Conservation (phyloP, 306 rosid species). For the Dalbergia oliveri region DNA sequence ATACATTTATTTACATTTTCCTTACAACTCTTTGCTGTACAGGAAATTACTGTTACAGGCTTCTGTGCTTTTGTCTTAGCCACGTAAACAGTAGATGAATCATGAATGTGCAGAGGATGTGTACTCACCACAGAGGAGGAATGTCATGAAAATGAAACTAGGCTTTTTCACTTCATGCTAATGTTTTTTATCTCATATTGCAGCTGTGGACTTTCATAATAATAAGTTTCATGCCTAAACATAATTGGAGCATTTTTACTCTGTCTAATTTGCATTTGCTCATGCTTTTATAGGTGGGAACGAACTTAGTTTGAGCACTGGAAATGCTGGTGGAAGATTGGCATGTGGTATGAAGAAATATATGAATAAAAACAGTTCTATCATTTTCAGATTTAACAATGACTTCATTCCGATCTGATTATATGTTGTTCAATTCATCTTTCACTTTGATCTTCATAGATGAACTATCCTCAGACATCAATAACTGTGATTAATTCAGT, state of each 20-base stretch:
- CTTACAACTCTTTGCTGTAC: slow-evolving; percentile 14
- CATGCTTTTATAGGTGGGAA: slow-evolving; percentile 70
- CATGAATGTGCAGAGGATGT: slow-evolving; percentile 29
- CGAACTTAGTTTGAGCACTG: slow-evolving; percentile 80
- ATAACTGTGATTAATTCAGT: background rate
- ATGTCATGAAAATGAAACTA: slow-evolving; percentile 26
- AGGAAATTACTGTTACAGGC: slow-evolving; percentile 31
- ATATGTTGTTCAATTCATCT: slow-evolving; percentile 17
- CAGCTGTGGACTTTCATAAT: background rate
- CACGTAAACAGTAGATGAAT: background rate
- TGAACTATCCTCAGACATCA: background rate
- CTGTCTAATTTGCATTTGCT: slow-evolving; percentile 2
- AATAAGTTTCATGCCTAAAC: background rate
- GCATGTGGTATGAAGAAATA: slow-evolving; percentile 72
- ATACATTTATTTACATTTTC: background rate
- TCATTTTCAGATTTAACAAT: slow-evolving; percentile 11
- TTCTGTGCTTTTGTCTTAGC: background rate
- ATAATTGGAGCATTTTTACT: slow-evolving; percentile 2
- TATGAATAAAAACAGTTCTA: slow-evolving; percentile 5
- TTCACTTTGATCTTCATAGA: slow-evolving; percentile 11
- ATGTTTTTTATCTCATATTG: background rate
- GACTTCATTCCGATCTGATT: background rate
- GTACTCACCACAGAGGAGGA: slow-evolving; percentile 18
- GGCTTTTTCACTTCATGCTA: background rate
- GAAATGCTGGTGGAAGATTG: slow-evolving; percentile 90